Evolutionary conservation across 805 yeast species (phyloP).

Genomic region (Kodamaea kakaduensis): DNA sequence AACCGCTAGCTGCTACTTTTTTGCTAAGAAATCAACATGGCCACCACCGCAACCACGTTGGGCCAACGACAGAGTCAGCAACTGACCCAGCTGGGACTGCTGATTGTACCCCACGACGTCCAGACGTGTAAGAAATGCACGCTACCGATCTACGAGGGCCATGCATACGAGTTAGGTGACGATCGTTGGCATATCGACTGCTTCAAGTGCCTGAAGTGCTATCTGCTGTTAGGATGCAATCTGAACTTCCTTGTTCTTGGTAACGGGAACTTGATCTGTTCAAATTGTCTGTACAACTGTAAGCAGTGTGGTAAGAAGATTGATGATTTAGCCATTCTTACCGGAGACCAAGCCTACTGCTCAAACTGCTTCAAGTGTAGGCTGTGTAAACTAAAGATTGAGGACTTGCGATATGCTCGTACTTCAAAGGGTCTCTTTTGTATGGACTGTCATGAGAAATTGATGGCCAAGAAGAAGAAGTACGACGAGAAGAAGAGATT

Average conservation of each 20-base stretch:
- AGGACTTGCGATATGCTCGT: conserved; percentile 85
- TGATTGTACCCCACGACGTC: conserved; percentile 8
- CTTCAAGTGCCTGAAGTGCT: conserved; percentile 85
- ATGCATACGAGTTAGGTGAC: conserved; percentile 91
- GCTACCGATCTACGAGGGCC: conserved; percentile 71
- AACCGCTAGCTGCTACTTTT: too few species aligned
- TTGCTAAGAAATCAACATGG: too few species aligned
- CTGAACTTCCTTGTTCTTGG: conserved; percentile 90
- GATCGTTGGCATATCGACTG: conserved; percentile 96
- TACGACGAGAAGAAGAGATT: conserved; percentile 48
- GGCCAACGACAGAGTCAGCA: conserved; percentile 1
- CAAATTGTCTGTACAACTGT: conserved; percentile 89
- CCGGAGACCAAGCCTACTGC: conserved; percentile 95
- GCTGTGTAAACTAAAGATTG: conserved; percentile 79
- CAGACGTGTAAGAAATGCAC: conserved; percentile 40
- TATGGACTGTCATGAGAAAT: conserved; percentile 83
- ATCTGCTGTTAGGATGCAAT: conserved; percentile 72
- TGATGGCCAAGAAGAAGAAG: conserved; percentile 70
- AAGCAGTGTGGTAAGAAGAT: conserved; percentile 80
- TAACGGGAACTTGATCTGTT: conserved; percentile 86
- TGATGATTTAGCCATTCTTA: conserved; percentile 87
- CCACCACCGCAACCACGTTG: conserved; percentile 3
- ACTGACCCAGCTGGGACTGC: conserved; percentile 5
- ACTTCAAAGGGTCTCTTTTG: conserved; percentile 92
- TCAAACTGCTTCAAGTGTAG: conserved; percentile 86